Evolutionary conservation across 192 early-diverging fungal species (phyloP).

Genomic region (Geranomyces michiganensis): DNA sequence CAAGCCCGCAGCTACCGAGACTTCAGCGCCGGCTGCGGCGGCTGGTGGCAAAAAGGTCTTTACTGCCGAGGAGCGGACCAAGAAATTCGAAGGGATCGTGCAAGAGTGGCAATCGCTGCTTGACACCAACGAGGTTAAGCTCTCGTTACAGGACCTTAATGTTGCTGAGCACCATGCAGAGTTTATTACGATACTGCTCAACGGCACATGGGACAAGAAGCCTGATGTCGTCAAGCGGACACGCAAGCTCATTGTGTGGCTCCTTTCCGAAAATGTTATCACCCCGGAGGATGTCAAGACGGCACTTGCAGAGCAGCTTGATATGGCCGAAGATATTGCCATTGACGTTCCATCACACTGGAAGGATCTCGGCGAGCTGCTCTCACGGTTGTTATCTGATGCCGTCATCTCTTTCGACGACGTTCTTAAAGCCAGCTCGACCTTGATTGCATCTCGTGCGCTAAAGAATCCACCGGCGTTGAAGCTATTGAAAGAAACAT

Average conservation of each 20-base stretch:
- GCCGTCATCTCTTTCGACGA: conserved; percentile 54
- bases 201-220: conserved; percentile 41
- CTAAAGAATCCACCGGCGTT: conserved; percentile 36
- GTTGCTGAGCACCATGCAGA: conserved; percentile 58
- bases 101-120: conserved; percentile 64
- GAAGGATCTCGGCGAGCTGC: conserved; percentile 53
- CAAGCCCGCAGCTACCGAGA: conserved; percentile 1
- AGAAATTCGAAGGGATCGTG: conserved; percentile 59
- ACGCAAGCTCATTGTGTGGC: conserved; percentile 29
- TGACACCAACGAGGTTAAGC: conserved; percentile 63
- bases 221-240: conserved; percentile 34
- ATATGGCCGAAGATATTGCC: conserved; percentile 71
- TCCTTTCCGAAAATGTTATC: conserved; percentile 50
- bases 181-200: conserved; percentile 58
- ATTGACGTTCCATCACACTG: conserved; percentile 72
- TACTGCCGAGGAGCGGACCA: conserved; percentile 44
- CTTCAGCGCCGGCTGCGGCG: background rate
- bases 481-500: conserved; percentile 34
- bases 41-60: conserved; percentile 23
- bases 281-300: conserved; percentile 44
- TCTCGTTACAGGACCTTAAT: conserved; percentile 72
- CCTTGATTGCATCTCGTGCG: conserved; percentile 27
- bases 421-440: conserved; percentile 28
- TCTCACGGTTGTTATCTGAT: conserved; percentile 62
- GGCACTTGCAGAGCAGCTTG: conserved; percentile 54